Evolutionary conservation across 1,284 basidiomycete species (phyloP).

Genomic region (Tetrapyrgos nigripes): DNA sequence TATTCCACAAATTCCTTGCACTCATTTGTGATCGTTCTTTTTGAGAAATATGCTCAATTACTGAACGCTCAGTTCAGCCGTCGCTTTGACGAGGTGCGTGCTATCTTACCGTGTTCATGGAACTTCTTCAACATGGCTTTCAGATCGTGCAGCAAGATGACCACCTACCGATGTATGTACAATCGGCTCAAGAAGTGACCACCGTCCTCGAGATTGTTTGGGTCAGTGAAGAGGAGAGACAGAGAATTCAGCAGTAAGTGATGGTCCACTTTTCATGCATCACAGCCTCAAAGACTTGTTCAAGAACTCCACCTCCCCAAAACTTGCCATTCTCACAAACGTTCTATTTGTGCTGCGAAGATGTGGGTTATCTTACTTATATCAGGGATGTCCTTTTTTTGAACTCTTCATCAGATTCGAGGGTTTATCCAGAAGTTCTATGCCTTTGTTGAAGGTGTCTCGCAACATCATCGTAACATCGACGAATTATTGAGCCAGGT

Average conservation of each 20-base stretch:
- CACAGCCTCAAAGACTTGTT: slow-evolving; percentile 5
- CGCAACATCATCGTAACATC: slow-evolving; percentile 90
- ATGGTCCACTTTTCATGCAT: slow-evolving; percentile 4
- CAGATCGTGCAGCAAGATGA: slow-evolving; percentile 92
- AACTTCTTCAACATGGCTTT: slow-evolving; percentile 10
- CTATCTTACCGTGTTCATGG: neutral
- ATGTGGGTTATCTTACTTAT: slow-evolving; percentile 54
- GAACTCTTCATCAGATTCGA: slow-evolving; percentile 65
- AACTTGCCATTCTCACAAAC: slow-evolving; percentile 94
- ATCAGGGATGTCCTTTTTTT: neutral
- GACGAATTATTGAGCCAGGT: slow-evolving; percentile 93
- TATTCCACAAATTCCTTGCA: slow-evolving; percentile 89
- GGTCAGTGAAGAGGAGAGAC: slow-evolving; percentile 75
- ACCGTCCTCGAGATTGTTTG: slow-evolving; percentile 87
- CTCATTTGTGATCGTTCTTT: slow-evolving; percentile 84
- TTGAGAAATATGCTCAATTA: slow-evolving; percentile 89
- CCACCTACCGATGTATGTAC: slow-evolving; percentile 89
- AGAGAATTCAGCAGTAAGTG: slow-evolving; percentile 67
- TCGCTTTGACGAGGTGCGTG: slow-evolving; percentile 80
- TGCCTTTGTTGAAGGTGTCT: slow-evolving; percentile 94
- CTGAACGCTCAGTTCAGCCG: slow-evolving; percentile 85
- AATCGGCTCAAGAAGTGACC: slow-evolving; percentile 74
- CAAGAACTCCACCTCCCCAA: slow-evolving; percentile 75
- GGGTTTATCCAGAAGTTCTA: slow-evolving; percentile 97
- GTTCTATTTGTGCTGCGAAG: slow-evolving; percentile 94